These are phyloP conservation scores for Malus hybrid DNA, from an alignment of 331 rosid species.

Conservation along the genomic window DNA sequence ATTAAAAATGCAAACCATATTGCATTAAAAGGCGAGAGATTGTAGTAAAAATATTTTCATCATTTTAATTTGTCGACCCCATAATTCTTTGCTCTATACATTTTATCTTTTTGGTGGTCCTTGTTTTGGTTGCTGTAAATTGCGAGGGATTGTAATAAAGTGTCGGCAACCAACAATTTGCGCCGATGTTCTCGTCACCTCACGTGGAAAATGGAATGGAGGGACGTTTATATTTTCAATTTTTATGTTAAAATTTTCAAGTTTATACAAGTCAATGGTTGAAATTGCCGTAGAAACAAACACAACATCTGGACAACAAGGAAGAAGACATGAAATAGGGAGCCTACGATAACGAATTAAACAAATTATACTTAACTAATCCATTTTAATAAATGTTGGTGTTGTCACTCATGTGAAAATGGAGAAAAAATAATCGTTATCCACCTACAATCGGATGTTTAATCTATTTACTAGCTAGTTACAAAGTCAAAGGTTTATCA, in stretches of 20 bases:
- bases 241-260: not conserved
- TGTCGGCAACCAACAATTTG: not conserved
- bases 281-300: not conserved
- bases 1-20: not conserved
- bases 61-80: too few relatives aligned
- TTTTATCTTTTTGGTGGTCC: too few relatives aligned
- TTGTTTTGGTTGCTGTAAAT: too few relatives aligned
- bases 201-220: not conserved
- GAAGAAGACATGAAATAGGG: not conserved
- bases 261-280: not conserved
- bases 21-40: not conserved
- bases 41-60: too few relatives aligned
- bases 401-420: not conserved
- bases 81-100: too few relatives aligned
- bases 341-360: not conserved
- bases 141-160: too few relatives aligned
- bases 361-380: not conserved
- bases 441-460: not conserved
- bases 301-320: not conserved
- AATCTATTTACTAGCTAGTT: not conserved
- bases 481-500: not conserved
- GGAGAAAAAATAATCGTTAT: not conserved
- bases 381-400: not conserved
- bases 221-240: not conserved
- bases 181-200: not conserved